phyloP scores from a whole-genome alignment of 768 basidiomycete genomes.

The Pulveroboletus sp. region DNA sequence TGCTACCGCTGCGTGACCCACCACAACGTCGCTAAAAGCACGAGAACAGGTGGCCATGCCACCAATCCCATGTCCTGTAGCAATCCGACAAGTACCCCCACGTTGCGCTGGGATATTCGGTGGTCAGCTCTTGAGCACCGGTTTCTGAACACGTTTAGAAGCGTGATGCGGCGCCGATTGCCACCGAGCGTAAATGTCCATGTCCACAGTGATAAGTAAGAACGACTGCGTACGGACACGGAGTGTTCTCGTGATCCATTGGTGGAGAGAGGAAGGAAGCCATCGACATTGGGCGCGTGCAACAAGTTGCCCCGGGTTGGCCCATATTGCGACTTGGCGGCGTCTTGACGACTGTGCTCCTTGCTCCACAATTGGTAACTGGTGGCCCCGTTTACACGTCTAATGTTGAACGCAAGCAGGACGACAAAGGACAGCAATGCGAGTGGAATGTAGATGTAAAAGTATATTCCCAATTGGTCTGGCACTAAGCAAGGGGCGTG shows the following conservation, averaged over 20 bases:
- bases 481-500: conserved; percentile 77
- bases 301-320: conserved; percentile 4
- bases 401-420: conserved; percentile 32
- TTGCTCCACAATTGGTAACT: conserved; percentile 4
- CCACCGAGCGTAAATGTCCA: conserved; percentile 26
- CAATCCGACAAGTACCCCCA: conserved; percentile 28
- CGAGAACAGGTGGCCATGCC: conserved; percentile 34
- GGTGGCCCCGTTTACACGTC: conserved; percentile 8
- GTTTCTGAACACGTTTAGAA: conserved; percentile 17
- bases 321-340: conserved; percentile 10
- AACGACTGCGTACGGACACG: conserved; percentile 10
- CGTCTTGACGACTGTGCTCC: conserved; percentile 7
- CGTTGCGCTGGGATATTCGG: conserved; percentile 14
- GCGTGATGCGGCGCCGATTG: conserved; percentile 20
- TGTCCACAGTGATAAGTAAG: conserved; percentile 14
- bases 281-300: conserved; percentile 4
- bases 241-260: conserved; percentile 9
- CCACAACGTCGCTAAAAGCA: conserved; percentile 32
- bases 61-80: conserved; percentile 29
- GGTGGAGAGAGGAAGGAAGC: conserved; percentile 17
- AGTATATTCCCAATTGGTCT: conserved; percentile 76
- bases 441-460: conserved; percentile 66
- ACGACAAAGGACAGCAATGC: conserved; percentile 52
- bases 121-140: conserved; percentile 5
- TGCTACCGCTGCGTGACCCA: conserved; percentile 29